These are phyloP conservation scores for Epichloe scottii DNA, from an alignment of 2,329 filamentous ascomycete species.

Conservation along the genomic window DNA sequence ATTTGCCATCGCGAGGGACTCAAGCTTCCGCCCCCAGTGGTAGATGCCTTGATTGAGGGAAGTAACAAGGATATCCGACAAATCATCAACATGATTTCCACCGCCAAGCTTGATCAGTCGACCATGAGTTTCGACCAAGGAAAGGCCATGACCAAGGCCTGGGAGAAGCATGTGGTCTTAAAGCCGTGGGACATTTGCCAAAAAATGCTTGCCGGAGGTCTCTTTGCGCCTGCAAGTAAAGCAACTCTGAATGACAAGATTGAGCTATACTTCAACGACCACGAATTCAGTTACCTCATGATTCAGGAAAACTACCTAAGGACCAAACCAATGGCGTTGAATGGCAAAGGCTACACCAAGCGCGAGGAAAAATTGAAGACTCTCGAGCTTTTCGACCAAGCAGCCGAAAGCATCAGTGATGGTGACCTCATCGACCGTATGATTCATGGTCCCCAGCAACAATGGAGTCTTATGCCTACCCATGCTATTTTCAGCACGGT, in stretches of 20 bases:
- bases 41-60: constrained; percentile 91
- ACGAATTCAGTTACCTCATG: constrained; percentile 96
- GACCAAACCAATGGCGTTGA: constrained; percentile 59
- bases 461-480: constrained; percentile 95
- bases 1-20: constrained; percentile 87
- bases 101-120: constrained; percentile 75
- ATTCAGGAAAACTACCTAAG: constrained; percentile 95
- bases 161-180: constrained; percentile 94
- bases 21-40: constrained; percentile 68
- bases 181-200: constrained; percentile 97
- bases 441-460: constrained; percentile 96
- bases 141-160: constrained; percentile 91
- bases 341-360: constrained; percentile 40
- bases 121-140: constrained; percentile 73
- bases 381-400: constrained; percentile 77
- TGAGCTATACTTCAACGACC: constrained; percentile 97
- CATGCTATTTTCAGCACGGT: constrained; percentile 96
- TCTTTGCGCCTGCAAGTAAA: constrained; percentile 75
- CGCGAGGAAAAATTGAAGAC: constrained; percentile 65
- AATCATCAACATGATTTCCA: constrained; percentile 97
- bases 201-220: constrained; percentile 78
- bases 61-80: constrained; percentile 93
- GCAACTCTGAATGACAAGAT: constrained; percentile 93
- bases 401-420: constrained; percentile 92
- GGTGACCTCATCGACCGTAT: constrained; percentile 92